Evolutionary conservation across 2,329 filamentous ascomycete genomes (phyloP), one percentile per base, ranked within the genome.

Genomic region (Trichoderma sp.): DNA sequence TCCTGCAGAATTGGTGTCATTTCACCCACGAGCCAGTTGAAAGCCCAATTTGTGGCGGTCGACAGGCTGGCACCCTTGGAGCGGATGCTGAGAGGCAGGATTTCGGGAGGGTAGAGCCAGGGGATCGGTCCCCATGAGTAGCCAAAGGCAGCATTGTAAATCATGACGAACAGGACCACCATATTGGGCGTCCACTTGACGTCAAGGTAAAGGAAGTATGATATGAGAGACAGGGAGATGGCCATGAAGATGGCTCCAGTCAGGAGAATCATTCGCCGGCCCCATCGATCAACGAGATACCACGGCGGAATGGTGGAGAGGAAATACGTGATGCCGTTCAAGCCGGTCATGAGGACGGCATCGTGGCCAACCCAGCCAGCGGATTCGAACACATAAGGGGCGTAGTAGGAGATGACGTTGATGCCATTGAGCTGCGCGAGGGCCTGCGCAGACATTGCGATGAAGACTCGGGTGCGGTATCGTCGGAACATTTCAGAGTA

Each of bases 391-490:
- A 98, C 94, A 64, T 96, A 88, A 0, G 95, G 95, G 1, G 95
- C 95, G 75, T 99, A 99, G 82, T 98, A 99, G 1, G 94, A 98
- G 69, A 99, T 99, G 75, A 99, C 95, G 78, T 99, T 99, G 81
- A 99, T 99, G 69, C 95, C 95, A 80, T 98, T 98, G 62, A 99
- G 87, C 78, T 99, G 95, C 30, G 95, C 95, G 69, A 99, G 86
- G 6, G 89, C 93, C 78, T 98, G 95, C 4, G 95, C 95, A 41
- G 94, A 98, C 95, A 98, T 98, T 78, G 95, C 95, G 75, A 98
- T 98, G 74, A 98, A 92, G 69, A 98, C 94, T 61, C 95, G 92
- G 72, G 90, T 95, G 74, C 85, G 86, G 81, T 98, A 98, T 68
- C 92, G 88, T 73, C 85, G 89, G 83, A 98, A 99, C 95, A 99